Base-by-base conservation (phyloP, 2,329 filamentous ascomycete genomes). In the Diaporthe sp. region DNA sequence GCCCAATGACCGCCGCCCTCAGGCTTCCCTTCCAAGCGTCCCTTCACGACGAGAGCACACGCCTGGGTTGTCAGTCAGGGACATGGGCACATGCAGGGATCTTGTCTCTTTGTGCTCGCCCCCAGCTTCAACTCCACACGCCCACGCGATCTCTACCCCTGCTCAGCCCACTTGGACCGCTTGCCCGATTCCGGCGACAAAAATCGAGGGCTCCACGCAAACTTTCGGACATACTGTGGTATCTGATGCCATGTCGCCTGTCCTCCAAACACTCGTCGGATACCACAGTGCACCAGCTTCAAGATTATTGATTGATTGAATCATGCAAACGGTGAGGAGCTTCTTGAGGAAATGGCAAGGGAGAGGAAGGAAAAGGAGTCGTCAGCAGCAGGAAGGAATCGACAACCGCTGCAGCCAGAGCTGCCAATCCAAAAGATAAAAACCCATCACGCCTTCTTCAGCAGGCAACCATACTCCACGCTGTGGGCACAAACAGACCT, bases 101-200 rank as follows among this genome's bases (percentile, higher is more conserved):
- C 42, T 67, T 54, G 42, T 25, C 47, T 72, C 25, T 38, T 57
- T 55, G 47, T 67, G 19, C 57, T 64, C 45, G 42, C 66, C 42
- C 30, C 69, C 47, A 25, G n/a, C 57, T 42, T 57, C 54, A 45
- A 42, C 71, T 71, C 72, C 74, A 74, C 72, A 64, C 47, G 72
- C 58, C 67, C 74, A 76, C 74, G 74, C 74, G 74, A 72, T 68
- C 42, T 52, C 52, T 67, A 74, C 50, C 74, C 74, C 58, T 74
- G 74, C 40, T 45, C 52, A 67, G 50, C 68, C 72, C 74, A 75
- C 64, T 40, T 35, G 30, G 64, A 55, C 57, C 50, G 38, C 64
- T 73, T 68, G 52, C 61, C 71, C 74, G 57, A 75, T 70, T 57
- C 74, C 71, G 47, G 60, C 64, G 52, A 58, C 71, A 73, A 52